phyloP scores from a whole-genome alignment of 345 rosid genomes.

The Aquilaria yunnanensis region DNA sequence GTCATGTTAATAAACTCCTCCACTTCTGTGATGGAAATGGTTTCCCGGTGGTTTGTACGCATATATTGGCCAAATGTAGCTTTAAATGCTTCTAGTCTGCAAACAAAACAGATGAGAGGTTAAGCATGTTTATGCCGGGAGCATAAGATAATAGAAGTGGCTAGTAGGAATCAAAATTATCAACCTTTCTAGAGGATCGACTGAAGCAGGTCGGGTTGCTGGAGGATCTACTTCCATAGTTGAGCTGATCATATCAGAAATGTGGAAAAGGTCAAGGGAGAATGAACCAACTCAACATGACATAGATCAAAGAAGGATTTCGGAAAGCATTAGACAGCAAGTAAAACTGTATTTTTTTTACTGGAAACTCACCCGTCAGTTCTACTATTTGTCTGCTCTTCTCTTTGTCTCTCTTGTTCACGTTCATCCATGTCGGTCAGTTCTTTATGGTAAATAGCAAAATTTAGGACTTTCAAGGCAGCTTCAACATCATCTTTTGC shows the following conservation, averaged over 20 bases:
- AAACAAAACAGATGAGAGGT: not conserved
- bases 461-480: constrained; percentile 81
- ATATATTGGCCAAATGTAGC: constrained; percentile 72
- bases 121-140: too few relatives aligned
- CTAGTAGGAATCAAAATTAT: not conserved
- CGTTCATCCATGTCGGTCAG: constrained; percentile 95
- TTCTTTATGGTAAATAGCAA: constrained; percentile 96
- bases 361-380: constrained; percentile 45
- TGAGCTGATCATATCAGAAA: constrained; percentile 25
- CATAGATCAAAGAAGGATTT: not conserved
- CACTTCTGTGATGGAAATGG: constrained; percentile 61
- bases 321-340: not conserved
- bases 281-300: not conserved
- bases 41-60: constrained; percentile 62
- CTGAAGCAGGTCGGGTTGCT: constrained; percentile 32
- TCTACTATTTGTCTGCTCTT: constrained; percentile 43
- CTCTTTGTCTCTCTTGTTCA: constrained; percentile 73
- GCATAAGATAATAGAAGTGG: not conserved
- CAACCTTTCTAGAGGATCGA: constrained; percentile 59
- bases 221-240: constrained; percentile 83
- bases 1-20: constrained; percentile 57
- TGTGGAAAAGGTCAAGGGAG: not conserved
- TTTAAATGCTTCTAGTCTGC: constrained; percentile 73
- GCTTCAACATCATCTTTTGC: constrained; percentile 79
- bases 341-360: not conserved